A percentile compares a stretch with the other conserved stretches of the same genome.
Conservation (phyloP, 1,139 yeast genomes). For the Sugiyamaella neomexicana region DNA sequence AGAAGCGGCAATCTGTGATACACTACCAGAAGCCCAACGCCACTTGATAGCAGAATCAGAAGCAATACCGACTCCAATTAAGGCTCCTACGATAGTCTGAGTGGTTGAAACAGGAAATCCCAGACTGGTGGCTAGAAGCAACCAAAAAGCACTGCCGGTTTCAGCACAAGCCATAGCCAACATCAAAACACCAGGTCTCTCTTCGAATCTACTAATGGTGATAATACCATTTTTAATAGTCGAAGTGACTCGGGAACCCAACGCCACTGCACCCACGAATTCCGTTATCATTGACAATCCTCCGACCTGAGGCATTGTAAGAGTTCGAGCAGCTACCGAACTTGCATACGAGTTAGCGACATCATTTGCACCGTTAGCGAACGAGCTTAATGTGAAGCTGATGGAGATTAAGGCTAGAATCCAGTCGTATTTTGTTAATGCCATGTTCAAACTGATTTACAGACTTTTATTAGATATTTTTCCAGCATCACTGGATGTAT, state of each 20-base stretch:
- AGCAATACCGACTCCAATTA: slow-evolving; percentile 75
- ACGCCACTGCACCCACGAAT: slow-evolving; percentile 71
- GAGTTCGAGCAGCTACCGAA: slow-evolving; percentile 61
- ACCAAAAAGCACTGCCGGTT: slow-evolving; percentile 74
- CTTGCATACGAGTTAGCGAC: slow-evolving; percentile 81
- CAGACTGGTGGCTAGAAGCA: slow-evolving; percentile 61
- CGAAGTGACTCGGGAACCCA: slow-evolving; percentile 69
- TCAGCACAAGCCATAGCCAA: slow-evolving; percentile 74
- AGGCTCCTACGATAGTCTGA: slow-evolving; percentile 76
- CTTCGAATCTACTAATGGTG: slow-evolving; percentile 50
- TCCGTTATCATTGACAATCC: slow-evolving; percentile 66
- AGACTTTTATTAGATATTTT: neutral
- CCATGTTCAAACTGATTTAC: slow-evolving; percentile 19
- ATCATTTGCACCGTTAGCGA: slow-evolving; percentile 82
- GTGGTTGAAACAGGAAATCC: slow-evolving; percentile 82
- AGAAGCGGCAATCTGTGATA: slow-evolving; percentile 71
- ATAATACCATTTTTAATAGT: slow-evolving; percentile 66
- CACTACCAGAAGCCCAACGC: slow-evolving; percentile 67
- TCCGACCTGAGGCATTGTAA: slow-evolving; percentile 76
- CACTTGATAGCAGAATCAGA: slow-evolving; percentile 61
- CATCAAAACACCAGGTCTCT: slow-evolving; percentile 69
- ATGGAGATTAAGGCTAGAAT: slow-evolving; percentile 67
- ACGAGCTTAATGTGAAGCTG: slow-evolving; percentile 72
- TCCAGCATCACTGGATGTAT: neutral
- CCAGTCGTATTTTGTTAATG: slow-evolving; percentile 61